phyloP scores from a whole-genome alignment of 192 early-diverging fungal genomes.

The Paraglomus occultum region DNA sequence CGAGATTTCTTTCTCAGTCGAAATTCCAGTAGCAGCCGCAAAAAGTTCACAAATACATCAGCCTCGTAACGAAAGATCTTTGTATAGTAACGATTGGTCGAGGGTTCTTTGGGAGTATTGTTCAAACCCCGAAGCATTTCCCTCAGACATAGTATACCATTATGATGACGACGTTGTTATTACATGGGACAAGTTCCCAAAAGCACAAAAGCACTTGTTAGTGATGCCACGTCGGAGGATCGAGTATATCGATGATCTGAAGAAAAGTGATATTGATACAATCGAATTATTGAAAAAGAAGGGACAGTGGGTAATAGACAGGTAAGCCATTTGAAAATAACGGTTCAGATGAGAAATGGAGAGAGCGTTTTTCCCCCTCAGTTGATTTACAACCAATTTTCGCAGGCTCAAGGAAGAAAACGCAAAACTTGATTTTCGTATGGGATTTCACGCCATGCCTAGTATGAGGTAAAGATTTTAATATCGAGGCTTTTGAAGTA shows the following conservation, averaged over 20 bases:
- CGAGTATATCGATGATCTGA: slow-evolving; percentile 39
- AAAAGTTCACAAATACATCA: not conserved
- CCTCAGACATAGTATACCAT: slow-evolving; percentile 35
- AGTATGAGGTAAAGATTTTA: slow-evolving; percentile 46
- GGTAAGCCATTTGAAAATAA: slow-evolving; percentile 21
- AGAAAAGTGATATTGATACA: slow-evolving; percentile 31
- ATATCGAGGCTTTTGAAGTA: too few species aligned
- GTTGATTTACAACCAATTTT: too few species aligned
- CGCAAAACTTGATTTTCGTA: slow-evolving; percentile 40
- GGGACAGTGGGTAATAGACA: slow-evolving; percentile 34
- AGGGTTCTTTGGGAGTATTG: slow-evolving; percentile 39
- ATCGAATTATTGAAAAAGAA: slow-evolving; percentile 37
- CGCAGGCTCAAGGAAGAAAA: slow-evolving; percentile 31
- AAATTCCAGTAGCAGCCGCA: not conserved
- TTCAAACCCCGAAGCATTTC: slow-evolving; percentile 40
- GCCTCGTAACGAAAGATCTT: not conserved
- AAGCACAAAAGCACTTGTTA: slow-evolving; percentile 42
- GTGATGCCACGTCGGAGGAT: slow-evolving; percentile 48
- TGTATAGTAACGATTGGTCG: not conserved
- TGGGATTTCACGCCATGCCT: slow-evolving; percentile 61
- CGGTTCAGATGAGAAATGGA: not conserved
- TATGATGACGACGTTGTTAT: slow-evolving; percentile 47
- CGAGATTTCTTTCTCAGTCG: not conserved
- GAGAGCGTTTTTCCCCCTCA: not conserved
- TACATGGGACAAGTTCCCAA: slow-evolving; percentile 55